Conservation (phyloP, 129 eudicot species). For the Pulicaria dysenterica region DNA sequence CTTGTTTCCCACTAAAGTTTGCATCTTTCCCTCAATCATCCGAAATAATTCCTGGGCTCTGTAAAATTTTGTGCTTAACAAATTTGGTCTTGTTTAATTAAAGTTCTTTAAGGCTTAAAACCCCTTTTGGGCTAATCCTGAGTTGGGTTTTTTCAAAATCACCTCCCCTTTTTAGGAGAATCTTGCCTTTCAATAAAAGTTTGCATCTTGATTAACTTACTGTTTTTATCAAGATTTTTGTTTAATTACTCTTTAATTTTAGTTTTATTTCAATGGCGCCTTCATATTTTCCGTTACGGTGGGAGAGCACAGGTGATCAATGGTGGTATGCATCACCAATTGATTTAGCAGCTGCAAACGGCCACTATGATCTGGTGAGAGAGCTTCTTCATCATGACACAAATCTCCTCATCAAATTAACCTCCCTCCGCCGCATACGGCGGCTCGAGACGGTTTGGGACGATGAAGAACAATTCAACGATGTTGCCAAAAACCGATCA, state of each 20-base stretch:
- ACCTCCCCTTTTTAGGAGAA: not conserved
- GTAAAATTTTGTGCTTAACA: conserved; percentile 2
- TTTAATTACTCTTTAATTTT: conserved; percentile 5
- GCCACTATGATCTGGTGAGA: conserved; percentile 74
- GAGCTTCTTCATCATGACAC: conserved; percentile 80
- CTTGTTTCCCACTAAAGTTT: conserved; percentile 23
- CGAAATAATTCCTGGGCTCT: not conserved
- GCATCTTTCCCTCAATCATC: conserved; percentile 5
- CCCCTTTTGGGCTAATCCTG: not conserved
- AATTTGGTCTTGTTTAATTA: conserved; percentile 17
- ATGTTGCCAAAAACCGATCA: conserved; percentile 64
- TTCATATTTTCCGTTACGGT: conserved; percentile 63
- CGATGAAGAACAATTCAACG: conserved; percentile 54
- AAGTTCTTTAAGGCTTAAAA: not conserved
- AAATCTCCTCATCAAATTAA: conserved; percentile 75
- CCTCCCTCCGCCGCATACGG: conserved; percentile 77
- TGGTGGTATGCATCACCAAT: conserved; percentile 98
- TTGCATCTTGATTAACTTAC: not conserved
- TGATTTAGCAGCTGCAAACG: conserved; percentile 91
- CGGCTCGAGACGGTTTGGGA: conserved; percentile 94
- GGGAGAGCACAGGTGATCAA: conserved; percentile 97
- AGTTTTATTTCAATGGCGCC: conserved; percentile 42
- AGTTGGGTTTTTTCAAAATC: conserved; percentile 10
- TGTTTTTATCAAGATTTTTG: not conserved
- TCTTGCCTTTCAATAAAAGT: conserved; percentile 14